Base-by-base conservation (phyloP, 2,329 filamentous ascomycete species). In the Fusarium circinatum region DNA sequence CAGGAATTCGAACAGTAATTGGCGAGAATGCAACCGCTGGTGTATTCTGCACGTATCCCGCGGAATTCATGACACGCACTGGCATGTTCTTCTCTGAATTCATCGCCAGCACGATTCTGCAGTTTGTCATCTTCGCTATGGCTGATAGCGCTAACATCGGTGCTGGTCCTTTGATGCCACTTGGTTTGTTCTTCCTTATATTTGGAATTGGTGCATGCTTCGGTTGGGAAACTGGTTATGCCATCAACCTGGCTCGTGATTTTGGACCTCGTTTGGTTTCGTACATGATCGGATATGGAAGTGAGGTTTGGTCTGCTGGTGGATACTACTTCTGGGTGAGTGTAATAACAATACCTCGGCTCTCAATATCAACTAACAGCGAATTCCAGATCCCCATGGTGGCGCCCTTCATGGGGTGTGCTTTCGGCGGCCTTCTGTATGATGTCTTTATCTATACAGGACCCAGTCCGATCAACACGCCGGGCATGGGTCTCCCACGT, bases 161-260 rank as follows among this genome's bases (percentile, higher is more conserved):
- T 8, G 89, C 90, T 4, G 89, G 89, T 0, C 84, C 85, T 3
- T 67, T 83, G 62, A 85, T 89, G 65, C 90, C 91, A 0, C 82
- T 94, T 4, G 88, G 85, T 13, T 82, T 94, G 11, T 92, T 93
- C 82, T 93, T 94, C 81, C 84, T 94, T 54, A 90, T 94, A 70
- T 94, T 94, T 78, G 92, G 91, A 13, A 89, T 94, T 28, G 92
- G 91, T 24, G 90, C 90, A 38, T 92, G 90, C 78, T 94, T 93
- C 76, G 92, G 92, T 12, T 94, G 91, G 91, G 89, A 94, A 80
- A 94, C 92, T 3, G 92, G 92, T 42, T 94, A 93, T 81, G 92
- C 92, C 22, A 93, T 94, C 73, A 94, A 94, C 77, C 81, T 93
- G 47, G 92, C 91, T 41, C 87, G 92, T 80, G 92, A 94, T 73